Conservation (phyloP, 768 basidiomycete species). For the Clavulina sp. region DNA sequence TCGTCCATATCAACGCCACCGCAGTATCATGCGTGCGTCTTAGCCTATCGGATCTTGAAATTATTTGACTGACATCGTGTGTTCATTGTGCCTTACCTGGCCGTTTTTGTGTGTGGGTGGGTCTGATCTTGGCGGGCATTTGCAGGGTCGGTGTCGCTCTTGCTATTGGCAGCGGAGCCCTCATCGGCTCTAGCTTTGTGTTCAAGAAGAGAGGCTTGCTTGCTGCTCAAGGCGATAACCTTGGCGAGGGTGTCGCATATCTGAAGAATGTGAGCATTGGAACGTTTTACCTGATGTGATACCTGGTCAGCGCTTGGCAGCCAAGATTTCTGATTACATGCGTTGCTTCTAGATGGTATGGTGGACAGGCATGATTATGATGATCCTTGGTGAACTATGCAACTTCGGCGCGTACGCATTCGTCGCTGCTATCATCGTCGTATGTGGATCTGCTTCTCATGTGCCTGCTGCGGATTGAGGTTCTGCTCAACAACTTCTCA, state of each 20-base stretch:
- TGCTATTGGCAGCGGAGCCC: constrained; percentile 17
- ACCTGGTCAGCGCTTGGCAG: not conserved
- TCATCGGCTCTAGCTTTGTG: constrained; percentile 27
- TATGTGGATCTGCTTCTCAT: not conserved
- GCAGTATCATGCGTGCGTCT: too few species aligned
- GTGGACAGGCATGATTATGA: constrained; percentile 93
- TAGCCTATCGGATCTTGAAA: too few species aligned
- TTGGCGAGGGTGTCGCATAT: constrained; percentile 1
- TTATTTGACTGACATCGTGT: too few species aligned
- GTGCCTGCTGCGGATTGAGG: not conserved
- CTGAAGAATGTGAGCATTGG: not conserved
- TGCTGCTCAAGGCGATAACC: constrained; percentile 5
- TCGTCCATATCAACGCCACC: too few species aligned
- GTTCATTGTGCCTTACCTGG: too few species aligned
- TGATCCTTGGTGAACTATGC: constrained; percentile 68
- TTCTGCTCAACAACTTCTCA: not conserved
- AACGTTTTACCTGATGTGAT: not conserved
- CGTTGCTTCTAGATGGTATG: constrained; percentile 31
- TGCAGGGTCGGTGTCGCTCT: constrained; percentile 9
- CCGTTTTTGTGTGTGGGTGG: too few species aligned
- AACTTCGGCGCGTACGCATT: constrained; percentile 62
- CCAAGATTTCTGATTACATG: not conserved
- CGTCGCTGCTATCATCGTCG: constrained; percentile 78
- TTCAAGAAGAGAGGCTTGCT: constrained; percentile 29
- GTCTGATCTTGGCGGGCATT: too few species aligned